These are phyloP conservation scores for Plasmodium vinckei DNA, from an alignment of 169 alveolate species.

Conservation along the genomic window DNA sequence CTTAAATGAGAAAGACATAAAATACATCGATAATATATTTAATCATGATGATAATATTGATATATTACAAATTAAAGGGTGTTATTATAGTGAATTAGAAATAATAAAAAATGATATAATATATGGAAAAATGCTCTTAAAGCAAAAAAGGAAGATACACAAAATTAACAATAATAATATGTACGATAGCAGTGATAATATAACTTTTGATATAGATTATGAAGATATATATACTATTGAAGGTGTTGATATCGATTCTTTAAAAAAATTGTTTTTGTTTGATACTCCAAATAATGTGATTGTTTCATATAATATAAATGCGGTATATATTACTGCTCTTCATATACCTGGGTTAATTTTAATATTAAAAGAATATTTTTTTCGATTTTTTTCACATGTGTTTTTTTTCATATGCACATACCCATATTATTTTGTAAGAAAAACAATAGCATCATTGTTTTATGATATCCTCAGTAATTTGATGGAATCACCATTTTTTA, in stretches of 20 bases:
- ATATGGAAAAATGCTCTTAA: slow-evolving; percentile 24
- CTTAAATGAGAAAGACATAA: slow-evolving; percentile 18
- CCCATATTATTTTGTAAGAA: slow-evolving; percentile 67
- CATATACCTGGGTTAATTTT: slow-evolving; percentile 43
- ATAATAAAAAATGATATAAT: slow-evolving; percentile 21
- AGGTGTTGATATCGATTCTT: slow-evolving; percentile 32
- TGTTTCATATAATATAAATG: slow-evolving; percentile 68
- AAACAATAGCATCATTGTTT: slow-evolving; percentile 58
- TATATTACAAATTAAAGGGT: slow-evolving; percentile 39
- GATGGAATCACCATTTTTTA: slow-evolving; percentile 11
- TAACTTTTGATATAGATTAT: not conserved
- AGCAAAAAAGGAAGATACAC: not conserved
- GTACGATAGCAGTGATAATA: slow-evolving; percentile 1
- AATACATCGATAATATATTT: slow-evolving; percentile 26
- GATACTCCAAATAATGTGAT: slow-evolving; percentile 48
- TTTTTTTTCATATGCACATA: slow-evolving; percentile 70
- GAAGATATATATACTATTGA: slow-evolving; percentile 39
- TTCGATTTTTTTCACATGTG: slow-evolving; percentile 70
- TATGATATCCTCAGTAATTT: slow-evolving; percentile 43
- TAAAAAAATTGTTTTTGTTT: slow-evolving; percentile 39
- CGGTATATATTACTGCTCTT: slow-evolving; percentile 54
- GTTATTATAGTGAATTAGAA: slow-evolving; percentile 39
- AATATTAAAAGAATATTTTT: slow-evolving; percentile 46
- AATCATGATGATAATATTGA: slow-evolving; percentile 16
- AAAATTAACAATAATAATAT: not conserved